A percentile compares a stretch with the other conserved stretches of the same genome.
Evolutionary conservation across 2,329 filamentous ascomycete species (phyloP).

Genomic region (Xylaria sp.): DNA sequence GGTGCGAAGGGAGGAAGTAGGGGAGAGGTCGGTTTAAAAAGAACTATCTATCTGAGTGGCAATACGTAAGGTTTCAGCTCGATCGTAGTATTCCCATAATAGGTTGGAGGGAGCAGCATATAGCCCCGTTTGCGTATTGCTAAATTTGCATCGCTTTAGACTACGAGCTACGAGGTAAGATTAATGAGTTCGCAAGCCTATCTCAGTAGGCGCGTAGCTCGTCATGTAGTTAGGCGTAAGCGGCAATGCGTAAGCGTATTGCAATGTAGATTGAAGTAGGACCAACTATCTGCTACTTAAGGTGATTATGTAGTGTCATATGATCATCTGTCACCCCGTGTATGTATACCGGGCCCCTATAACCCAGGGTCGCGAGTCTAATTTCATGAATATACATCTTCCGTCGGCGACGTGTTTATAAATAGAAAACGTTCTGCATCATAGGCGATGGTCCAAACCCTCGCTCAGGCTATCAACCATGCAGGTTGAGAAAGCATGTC

Average conservation of each 20-base stretch:
- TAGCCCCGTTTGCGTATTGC: background rate
- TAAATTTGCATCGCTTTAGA: no score
- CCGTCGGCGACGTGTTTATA: background rate
- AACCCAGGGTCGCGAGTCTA: background rate
- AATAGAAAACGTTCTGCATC: background rate
- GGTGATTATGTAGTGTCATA: background rate
- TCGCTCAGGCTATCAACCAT: background rate
- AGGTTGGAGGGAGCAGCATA: background rate
- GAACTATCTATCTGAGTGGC: no score
- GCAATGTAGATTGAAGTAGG: background rate
- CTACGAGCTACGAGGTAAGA: background rate
- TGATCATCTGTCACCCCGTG: background rate
- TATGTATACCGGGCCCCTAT: background rate
- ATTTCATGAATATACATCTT: background rate
- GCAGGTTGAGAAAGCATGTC: background rate
- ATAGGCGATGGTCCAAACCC: background rate
- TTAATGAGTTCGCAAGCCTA: background rate
- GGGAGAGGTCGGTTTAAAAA: background rate
- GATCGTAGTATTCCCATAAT: background rate
- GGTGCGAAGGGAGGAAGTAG: background rate
- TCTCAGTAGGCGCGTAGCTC: background rate
- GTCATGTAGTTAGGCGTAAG: background rate
- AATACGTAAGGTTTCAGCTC: background rate
- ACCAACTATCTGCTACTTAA: background rate
- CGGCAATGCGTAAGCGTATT: background rate